Evolutionary conservation across 2,329 filamentous ascomycete species (phyloP), one percentile per base, ranked within the genome.

Genomic region (Diaporthe vaccinii): DNA sequence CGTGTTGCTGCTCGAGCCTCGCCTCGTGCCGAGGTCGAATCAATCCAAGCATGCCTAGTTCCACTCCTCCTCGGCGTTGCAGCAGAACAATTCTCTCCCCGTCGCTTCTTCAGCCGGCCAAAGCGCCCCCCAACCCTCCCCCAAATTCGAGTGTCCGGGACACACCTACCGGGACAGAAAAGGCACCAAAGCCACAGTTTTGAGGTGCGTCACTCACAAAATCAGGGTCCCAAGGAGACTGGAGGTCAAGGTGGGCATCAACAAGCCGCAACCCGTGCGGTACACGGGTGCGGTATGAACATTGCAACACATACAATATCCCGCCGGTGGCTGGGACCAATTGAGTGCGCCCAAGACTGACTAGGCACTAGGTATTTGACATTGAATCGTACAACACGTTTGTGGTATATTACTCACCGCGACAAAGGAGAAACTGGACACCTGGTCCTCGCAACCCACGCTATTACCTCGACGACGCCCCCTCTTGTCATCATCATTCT

Each of bases 351-450:
- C 31, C 17, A 9, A 68, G 4, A 53, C n/a, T 68, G 44, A 68
- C 62, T 28, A 51, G 62, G 44, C 41, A 68, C 62, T 53, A 68
- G 46, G 46, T 68, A 53, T 68, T 51, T 53, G 46, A 68, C 46
- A 68, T 68, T 39, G 46, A 68, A 53, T 53, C 65, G 46, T 68
- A 68, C 46, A 53, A 39, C 34, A 68, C 44, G 20, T 68, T 53
- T n/a, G 22, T 68, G 46, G 65, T 68, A 68, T 53, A 68, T 53
- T 68, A 68, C 46, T 39, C 65, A 39, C 46, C 31, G 31, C 46
- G 44, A 51, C 28, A 68, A 49, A 58, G 20, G 28, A 36, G n/a
- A 39, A 53, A 53, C 20, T 53, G 46, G 65, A 68, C 65, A 51
- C 65, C 46, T 53, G 65, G 65, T 53, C 65, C 65, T 39, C 22